These are phyloP conservation scores for Cucurbita ficifolia DNA, from an alignment of 306 rosid genomes.

Conservation along the genomic window DNA sequence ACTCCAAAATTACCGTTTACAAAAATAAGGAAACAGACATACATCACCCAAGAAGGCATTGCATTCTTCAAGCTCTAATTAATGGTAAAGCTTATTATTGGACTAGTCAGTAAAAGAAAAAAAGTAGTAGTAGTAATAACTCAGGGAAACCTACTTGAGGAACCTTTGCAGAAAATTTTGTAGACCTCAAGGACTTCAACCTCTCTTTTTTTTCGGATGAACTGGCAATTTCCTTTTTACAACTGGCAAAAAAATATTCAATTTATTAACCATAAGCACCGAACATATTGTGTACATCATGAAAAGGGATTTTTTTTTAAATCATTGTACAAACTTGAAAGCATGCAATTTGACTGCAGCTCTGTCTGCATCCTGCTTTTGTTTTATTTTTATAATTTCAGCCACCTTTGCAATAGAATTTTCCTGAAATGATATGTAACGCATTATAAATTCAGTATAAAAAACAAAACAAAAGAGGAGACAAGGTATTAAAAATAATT, in stretches of 20 bases:
- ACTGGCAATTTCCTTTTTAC: constrained; percentile 23
- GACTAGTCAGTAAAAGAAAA: not conserved
- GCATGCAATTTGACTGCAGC: constrained; percentile 52
- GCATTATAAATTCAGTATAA: not conserved
- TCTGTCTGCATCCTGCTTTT: constrained; percentile 72
- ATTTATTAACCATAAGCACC: constrained; percentile 3
- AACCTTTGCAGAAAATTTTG: constrained; percentile 41
- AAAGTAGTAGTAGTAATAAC: not conserved
- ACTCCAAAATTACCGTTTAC: not conserved
- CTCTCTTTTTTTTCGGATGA: constrained; percentile 34
- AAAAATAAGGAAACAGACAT: not conserved
- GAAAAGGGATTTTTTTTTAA: not conserved
- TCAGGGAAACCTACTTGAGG: not conserved
- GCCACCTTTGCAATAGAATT: constrained; percentile 42
- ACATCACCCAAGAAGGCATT: not conserved
- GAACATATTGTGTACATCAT: constrained; percentile 8
- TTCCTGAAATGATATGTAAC: constrained; percentile 21
- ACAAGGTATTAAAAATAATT: not conserved
- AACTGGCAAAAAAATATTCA: constrained; percentile 21
- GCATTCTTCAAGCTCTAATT: not conserved
- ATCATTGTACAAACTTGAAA: constrained; percentile 44
- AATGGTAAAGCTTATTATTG: not conserved
- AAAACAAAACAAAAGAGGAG: not conserved
- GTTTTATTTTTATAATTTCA: constrained; percentile 36
- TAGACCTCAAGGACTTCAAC: constrained; percentile 61